Evolutionary conservation across 805 yeast species (phyloP).

Genomic region (Scheffersomyces lignosus): DNA sequence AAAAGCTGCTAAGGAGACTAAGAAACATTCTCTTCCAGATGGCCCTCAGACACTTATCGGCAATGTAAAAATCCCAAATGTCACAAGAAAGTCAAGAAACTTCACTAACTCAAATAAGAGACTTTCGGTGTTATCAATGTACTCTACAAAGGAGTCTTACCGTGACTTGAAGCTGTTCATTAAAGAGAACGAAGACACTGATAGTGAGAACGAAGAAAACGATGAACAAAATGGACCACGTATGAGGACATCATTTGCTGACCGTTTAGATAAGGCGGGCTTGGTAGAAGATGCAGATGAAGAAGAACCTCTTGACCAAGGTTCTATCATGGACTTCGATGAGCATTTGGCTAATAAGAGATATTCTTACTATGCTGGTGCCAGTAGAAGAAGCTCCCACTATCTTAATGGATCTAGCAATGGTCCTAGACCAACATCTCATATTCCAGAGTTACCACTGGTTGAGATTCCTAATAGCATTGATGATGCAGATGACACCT

Average conservation of each 20-base stretch:
- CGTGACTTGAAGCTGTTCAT: conserved; percentile 51
- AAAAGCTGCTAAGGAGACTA: conserved; percentile 7
- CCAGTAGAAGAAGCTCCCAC: conserved; percentile 29
- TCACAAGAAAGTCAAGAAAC: conserved; percentile 64
- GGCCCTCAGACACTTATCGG: conserved; percentile 54
- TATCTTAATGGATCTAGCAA: conserved; percentile 15
- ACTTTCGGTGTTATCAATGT: conserved; percentile 67
- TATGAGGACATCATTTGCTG: conserved; percentile 44
- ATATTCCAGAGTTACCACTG: conserved; percentile 29
- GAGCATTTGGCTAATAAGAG: conserved; percentile 41
- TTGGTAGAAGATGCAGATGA: conserved; percentile 22
- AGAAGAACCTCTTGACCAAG: conserved; percentile 35
- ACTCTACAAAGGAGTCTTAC: conserved; percentile 66
- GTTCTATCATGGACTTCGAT: conserved; percentile 40
- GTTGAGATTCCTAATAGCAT: conserved; percentile 18
- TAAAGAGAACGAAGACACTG: conserved; percentile 20
- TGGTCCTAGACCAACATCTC: conserved; percentile 24
- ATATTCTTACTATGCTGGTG: conserved; percentile 35
- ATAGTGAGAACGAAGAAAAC: conserved; percentile 8
- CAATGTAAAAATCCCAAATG: conserved; percentile 67
- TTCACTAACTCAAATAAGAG: conserved; percentile 66
- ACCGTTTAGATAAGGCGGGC: conserved; percentile 39
- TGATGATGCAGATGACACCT: conserved; percentile 33
- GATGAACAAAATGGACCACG: conserved; percentile 11
- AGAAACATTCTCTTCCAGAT: conserved; percentile 8